Evolutionary conservation across 371 early-diverging fungal genomes (phyloP), one percentile per base, ranked within the genome.

Genomic region (Rhizopus arrhizus): DNA sequence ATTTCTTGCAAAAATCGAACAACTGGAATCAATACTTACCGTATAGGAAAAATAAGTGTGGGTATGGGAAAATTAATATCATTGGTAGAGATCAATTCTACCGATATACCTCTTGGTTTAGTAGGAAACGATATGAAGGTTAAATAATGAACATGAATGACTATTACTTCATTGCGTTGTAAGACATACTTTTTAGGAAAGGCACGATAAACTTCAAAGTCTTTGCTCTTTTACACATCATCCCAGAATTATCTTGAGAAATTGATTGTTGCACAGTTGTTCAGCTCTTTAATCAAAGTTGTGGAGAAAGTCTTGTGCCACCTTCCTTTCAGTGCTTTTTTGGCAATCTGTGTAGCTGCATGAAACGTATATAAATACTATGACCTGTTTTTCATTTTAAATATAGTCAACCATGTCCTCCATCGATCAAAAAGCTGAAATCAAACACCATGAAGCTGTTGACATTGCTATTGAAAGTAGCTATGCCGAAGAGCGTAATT

Each of bases 221-320:
- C 31, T 36, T 32, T 45, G 32, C 16, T 42, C 52, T 22, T 22
- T 22, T 22, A 22, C 0, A 22, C 2, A 22, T 2, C 22, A 22
- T 22, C 22, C 22, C 2, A 22, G 22, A 22, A 22, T 22, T 22
- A 22, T 22, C 22, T 22, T 22, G 22, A 22, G 22, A 22, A 22
- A 22, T 22, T 22, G 22, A 22, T 22, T 22, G 22, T 22, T 22
- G 22, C 22, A 22, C 22, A 22, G 22, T 2, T 22, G 22, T 22
- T 22, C 22, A 22, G 22, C 22, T 22, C 22, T 22, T 22, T 22
- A 22, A 22, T 45, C 22, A 38, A 38, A 38, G 40, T 38, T 65
- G 66, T 65, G 66, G 66, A 61, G 66, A 56, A 61, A 40, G n/a
- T 35, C 16, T 13, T 65, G 66, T 61, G 36, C 12, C 31, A 66